These are phyloP conservation scores for Chamaecyparis obtusa DNA, from an alignment of 75 land plant species.

Conservation along the genomic window DNA sequence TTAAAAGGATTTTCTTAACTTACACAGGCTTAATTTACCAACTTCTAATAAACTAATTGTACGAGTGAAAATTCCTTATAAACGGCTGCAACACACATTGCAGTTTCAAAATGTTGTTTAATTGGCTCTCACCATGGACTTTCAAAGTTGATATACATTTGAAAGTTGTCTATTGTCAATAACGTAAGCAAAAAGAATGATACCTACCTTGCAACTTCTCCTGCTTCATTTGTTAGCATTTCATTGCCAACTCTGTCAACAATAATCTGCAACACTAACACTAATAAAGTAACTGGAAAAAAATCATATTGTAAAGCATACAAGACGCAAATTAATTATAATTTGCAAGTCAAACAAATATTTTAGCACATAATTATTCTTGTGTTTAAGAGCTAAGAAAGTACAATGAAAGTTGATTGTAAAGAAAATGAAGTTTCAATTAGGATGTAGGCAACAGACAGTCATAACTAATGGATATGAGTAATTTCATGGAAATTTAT, in stretches of 20 bases:
- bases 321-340: not conserved
- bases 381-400: not conserved
- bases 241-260: conserved; percentile 94
- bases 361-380: not conserved
- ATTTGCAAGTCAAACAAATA: not conserved
- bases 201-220: conserved; percentile 89
- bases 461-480: not conserved
- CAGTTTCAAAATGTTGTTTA: not conserved
- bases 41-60: conserved; percentile 91
- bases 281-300: not conserved
- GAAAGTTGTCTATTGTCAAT: not conserved
- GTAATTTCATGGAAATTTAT: too few relatives aligned
- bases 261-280: conserved; percentile 61
- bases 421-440: not conserved
- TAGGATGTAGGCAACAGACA: not conserved
- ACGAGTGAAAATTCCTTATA: conserved; percentile 90
- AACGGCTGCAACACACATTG: conserved; percentile 54
- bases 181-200: not conserved
- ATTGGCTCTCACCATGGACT: not conserved
- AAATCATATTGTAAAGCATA: not conserved
- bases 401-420: not conserved
- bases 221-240: conserved; percentile 96
- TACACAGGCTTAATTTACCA: conserved; percentile 95
- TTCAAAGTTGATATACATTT: not conserved
- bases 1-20: not conserved